Percentiles rank a stretch among this genome's conserved stretches.
Conservation (phyloP, 2,329 filamentous ascomycete species). For the Ambrosiella beaveri region DNA sequence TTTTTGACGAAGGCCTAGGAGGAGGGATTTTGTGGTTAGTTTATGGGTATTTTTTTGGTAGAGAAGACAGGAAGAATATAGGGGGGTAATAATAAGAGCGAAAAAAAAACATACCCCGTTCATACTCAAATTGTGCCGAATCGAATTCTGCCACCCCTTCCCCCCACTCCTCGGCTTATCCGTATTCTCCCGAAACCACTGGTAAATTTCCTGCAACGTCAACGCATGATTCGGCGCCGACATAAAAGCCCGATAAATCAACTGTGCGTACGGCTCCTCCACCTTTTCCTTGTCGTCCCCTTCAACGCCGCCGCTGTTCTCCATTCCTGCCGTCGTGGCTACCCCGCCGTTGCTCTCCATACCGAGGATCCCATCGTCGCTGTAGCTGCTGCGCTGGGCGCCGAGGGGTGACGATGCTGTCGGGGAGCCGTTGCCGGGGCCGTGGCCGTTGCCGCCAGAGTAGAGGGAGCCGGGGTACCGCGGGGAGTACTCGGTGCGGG, state of each 20-base stretch:
- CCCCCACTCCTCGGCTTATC: constrained; percentile 54
- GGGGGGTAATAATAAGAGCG: neutral
- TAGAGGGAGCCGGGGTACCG: constrained; percentile 4
- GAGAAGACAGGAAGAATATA: constrained; percentile 6
- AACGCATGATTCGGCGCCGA: constrained; percentile 49
- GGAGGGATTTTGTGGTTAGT: neutral
- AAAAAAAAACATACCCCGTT: constrained; percentile 47
- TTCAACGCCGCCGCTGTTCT: constrained; percentile 14
- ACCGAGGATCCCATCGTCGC: constrained; percentile 10
- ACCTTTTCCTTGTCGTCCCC: constrained; percentile 16
- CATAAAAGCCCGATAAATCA: constrained; percentile 63
- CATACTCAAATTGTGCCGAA: constrained; percentile 92
- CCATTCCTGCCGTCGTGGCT: constrained; percentile 10
- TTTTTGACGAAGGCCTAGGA: constrained; percentile 27
- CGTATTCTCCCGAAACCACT: constrained; percentile 74
- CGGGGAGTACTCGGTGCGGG: constrained; percentile 6
- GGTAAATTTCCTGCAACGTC: constrained; percentile 72
- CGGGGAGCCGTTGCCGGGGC: neutral
- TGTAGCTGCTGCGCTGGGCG: constrained; percentile 6
- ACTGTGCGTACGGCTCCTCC: constrained; percentile 56
- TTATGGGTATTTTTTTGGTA: neutral
- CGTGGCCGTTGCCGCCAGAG: neutral
- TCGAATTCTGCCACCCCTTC: constrained; percentile 88
- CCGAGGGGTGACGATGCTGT: constrained; percentile 5
- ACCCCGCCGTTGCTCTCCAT: constrained; percentile 14